Conservation (phyloP, 495 filamentous ascomycete species). For the Aspergillus sclerotioniger region DNA sequence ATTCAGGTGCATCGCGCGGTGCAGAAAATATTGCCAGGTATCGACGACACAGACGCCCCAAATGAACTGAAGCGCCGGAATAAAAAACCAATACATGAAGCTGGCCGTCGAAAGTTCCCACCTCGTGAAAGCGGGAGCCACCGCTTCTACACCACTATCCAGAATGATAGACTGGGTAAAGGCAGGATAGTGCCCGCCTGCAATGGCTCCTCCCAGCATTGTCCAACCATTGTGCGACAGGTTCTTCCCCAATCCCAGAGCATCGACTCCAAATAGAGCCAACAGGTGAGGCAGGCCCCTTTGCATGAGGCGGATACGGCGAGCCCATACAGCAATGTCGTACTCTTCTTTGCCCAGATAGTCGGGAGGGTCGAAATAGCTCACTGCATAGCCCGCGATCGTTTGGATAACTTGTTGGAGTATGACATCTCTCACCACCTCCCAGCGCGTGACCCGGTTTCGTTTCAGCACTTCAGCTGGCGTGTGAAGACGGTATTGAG, state of each 20-base stretch:
- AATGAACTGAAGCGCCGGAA: conserved; percentile 73
- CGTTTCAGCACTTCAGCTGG: conserved; percentile 82
- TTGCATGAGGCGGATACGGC: conserved; percentile 67
- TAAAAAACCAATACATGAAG: conserved; percentile 71
- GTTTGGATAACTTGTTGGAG: conserved; percentile 89
- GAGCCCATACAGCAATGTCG: conserved; percentile 80
- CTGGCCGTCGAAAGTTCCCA: conserved; percentile 79
- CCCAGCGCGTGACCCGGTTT: conserved; percentile 78
- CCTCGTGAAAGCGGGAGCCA: conserved; percentile 37
- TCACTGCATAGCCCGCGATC: conserved; percentile 57
- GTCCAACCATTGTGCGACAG: conserved; percentile 51
- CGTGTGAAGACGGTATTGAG: conserved; percentile 87
- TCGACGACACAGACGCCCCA: conserved; percentile 74
- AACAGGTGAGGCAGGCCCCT: conserved; percentile 61
- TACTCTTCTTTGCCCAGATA: conserved; percentile 73
- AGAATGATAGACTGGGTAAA: conserved; percentile 33
- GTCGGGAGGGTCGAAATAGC: conserved; percentile 62
- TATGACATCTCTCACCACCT: conserved; percentile 83
- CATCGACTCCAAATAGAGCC: conserved; percentile 42
- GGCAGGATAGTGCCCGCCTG: conserved; percentile 70
- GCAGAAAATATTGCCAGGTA: conserved; percentile 96
- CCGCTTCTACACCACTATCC: conserved; percentile 31
- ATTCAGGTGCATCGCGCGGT: conserved; percentile 92
- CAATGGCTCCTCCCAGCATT: conserved; percentile 63
- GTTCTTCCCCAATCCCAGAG: conserved; percentile 34